A percentile compares a stretch with the other conserved stretches of the same genome.
Conservation (phyloP, 257 asterid species). For the Nicotiana tabacum region DNA sequence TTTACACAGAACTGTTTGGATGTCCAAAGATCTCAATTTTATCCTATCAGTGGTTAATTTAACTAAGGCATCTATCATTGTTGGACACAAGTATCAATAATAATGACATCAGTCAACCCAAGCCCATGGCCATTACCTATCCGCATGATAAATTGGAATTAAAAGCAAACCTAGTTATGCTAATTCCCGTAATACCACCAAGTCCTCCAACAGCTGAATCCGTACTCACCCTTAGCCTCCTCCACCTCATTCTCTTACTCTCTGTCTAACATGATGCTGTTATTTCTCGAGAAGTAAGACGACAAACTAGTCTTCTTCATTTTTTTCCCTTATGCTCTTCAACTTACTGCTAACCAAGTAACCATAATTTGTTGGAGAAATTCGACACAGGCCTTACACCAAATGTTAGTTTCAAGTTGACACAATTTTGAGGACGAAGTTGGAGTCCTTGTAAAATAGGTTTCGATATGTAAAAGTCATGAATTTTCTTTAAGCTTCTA, state of each 20-base stretch:
- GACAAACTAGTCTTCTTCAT: not conserved
- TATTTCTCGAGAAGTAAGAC: too few species aligned
- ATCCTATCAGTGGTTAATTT: not conserved
- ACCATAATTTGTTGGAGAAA: not conserved
- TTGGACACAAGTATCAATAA: not conserved
- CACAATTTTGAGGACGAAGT: not conserved
- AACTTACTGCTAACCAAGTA: not conserved
- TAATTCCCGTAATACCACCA: not conserved
- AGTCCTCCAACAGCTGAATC: too few species aligned
- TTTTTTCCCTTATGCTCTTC: not conserved
- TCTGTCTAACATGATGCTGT: too few species aligned
- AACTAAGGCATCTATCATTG: not conserved
- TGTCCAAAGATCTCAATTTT: not conserved
- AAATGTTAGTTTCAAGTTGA: not conserved
- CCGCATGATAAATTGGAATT: not conserved
- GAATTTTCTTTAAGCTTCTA: not conserved
- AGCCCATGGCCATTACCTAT: not conserved
- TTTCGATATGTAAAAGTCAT: not conserved
- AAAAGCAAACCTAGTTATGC: not conserved
- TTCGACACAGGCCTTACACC: not conserved
- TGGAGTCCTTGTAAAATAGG: not conserved
- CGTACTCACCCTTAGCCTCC: not conserved
- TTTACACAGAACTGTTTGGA: not conserved
- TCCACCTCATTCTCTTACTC: not conserved
- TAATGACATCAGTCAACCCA: not conserved